These are phyloP conservation scores for Fusarium pseudoanthophilum DNA, from an alignment of 2,329 filamentous ascomycete species.

Conservation along the genomic window DNA sequence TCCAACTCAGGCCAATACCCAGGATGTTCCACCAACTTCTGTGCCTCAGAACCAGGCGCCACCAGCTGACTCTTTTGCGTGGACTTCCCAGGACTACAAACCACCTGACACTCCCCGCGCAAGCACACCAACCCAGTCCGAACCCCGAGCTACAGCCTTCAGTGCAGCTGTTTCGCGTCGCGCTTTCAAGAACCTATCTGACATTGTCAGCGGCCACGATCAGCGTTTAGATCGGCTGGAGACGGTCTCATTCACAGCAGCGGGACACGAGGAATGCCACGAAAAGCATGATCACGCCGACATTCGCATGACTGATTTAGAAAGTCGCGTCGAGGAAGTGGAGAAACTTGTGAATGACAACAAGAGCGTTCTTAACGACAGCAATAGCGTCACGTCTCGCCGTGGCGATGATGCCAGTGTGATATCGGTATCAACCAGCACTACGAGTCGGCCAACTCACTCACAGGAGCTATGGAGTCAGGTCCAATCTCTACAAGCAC, in stretches of 20 bases:
- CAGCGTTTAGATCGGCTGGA: conserved; percentile 76
- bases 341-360: conserved; percentile 64
- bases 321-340: conserved; percentile 69
- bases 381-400: conserved; percentile 54
- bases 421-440: conserved; percentile 58
- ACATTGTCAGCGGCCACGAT: conserved; percentile 69
- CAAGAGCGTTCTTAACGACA: conserved; percentile 57
- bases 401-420: conserved; percentile 59
- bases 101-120: conserved; percentile 32
- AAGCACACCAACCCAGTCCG: conserved; percentile 44
- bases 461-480: conserved; percentile 62
- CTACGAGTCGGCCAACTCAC: conserved; percentile 52
- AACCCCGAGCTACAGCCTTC: conserved; percentile 38
- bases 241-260: conserved; percentile 73
- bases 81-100: conserved; percentile 34
- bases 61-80: conserved; percentile 42
- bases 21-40: conserved; percentile 19
- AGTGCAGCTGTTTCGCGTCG: conserved; percentile 47
- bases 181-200: conserved; percentile 58
- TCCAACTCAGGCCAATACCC: conserved; percentile 47
- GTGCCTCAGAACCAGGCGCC: conserved; percentile 28
- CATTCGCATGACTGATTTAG: conserved; percentile 74
- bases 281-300: conserved; percentile 75
- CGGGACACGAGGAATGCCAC: conserved; percentile 74
- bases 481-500: conserved; percentile 61